phyloP scores from a whole-genome alignment of 1,284 basidiomycete genomes.

The Fistulina hepatica region DNA sequence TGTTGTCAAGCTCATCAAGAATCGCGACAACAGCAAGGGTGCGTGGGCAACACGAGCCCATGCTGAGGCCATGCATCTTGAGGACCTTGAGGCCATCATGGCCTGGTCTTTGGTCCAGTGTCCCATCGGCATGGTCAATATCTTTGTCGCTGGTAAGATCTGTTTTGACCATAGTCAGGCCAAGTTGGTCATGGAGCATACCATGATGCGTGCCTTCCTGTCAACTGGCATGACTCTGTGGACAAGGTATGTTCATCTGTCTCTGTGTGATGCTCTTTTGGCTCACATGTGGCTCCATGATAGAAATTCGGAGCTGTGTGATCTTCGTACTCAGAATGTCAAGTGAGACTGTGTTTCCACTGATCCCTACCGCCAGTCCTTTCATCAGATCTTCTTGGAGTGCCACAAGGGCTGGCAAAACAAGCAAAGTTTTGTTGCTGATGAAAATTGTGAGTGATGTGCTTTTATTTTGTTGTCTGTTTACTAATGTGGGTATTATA shows the following conservation, averaged over 20 bases:
- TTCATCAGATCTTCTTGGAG: constrained; percentile 15
- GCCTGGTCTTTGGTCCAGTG: constrained; percentile 19
- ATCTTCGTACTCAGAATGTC: constrained; percentile 17
- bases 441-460: constrained; percentile 9
- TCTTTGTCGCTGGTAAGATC: no score
- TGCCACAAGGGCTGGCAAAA: constrained; percentile 23
- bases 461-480: background rate
- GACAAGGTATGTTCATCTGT: constrained; percentile 13
- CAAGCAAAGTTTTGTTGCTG: constrained; percentile 18
- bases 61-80: constrained; percentile 22
- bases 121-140: constrained; percentile 5
- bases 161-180: no score
- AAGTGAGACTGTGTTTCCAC: constrained; percentile 9
- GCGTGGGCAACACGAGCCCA: constrained; percentile 17
- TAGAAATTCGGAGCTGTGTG: constrained; percentile 22
- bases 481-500: background rate
- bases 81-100: constrained; percentile 21
- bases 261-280: background rate
- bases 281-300: background rate
- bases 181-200: constrained; percentile 8
- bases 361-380: constrained; percentile 13
- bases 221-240: constrained; percentile 10
- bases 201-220: constrained; percentile 8
- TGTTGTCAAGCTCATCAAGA: constrained; percentile 18
- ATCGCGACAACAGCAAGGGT: constrained; percentile 14